phyloP scores from a whole-genome alignment of 192 early-diverging fungal species.

The Anaeromyces robustus region DNA sequence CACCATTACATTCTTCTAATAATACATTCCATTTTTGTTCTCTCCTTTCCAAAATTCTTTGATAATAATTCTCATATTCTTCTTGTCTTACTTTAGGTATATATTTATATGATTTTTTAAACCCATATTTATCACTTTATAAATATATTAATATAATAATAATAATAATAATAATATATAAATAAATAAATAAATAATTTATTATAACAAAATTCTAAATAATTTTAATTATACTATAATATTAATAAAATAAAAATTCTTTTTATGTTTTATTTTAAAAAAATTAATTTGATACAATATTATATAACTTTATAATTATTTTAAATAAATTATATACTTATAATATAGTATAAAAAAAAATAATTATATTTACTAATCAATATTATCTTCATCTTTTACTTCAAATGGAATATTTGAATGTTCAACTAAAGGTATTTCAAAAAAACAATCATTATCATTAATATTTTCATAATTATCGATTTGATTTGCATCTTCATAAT shows the following conservation, averaged over 20 bases:
- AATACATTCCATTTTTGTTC: not conserved
- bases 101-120: not conserved
- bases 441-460: not conserved
- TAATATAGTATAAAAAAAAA: too few relatives aligned
- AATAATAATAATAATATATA: not conserved
- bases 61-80: not conserved
- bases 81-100: not conserved
- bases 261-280: too few relatives aligned
- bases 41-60: not conserved
- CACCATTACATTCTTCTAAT: not conserved
- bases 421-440: not conserved
- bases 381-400: not conserved
- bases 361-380: not conserved
- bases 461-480: not conserved
- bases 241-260: too few relatives aligned
- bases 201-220: too few relatives aligned
- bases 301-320: too few relatives aligned
- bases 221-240: too few relatives aligned
- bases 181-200: not conserved
- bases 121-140: not conserved
- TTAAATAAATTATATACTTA: too few relatives aligned
- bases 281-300: too few relatives aligned
- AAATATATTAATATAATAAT: not conserved
- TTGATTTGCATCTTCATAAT: not conserved
- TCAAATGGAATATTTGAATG: not conserved